These are phyloP conservation scores for Fusarium coicis DNA, from an alignment of 2,329 filamentous ascomycete species.

Conservation along the genomic window DNA sequence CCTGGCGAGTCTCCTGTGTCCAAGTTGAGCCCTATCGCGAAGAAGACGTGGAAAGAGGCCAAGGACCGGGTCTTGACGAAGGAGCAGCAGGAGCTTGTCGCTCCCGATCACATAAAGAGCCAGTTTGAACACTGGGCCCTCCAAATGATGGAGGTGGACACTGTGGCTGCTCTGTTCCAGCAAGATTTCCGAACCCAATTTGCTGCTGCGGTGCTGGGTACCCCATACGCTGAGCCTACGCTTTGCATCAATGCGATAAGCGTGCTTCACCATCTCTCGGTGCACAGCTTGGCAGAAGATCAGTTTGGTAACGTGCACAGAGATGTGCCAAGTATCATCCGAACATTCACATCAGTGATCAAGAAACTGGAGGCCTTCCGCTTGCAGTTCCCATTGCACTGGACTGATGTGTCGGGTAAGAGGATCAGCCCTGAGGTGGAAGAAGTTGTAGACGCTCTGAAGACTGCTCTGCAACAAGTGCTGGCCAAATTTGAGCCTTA, in stretches of 20 bases:
- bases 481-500: constrained; percentile 80
- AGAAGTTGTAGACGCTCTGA: constrained; percentile 72
- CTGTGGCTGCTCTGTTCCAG: constrained; percentile 75
- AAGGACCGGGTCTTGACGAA: constrained; percentile 61
- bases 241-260: constrained; percentile 78
- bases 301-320: constrained; percentile 86
- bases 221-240: constrained; percentile 75
- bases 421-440: constrained; percentile 75
- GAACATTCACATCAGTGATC: constrained; percentile 76
- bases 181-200: constrained; percentile 74
- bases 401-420: constrained; percentile 77
- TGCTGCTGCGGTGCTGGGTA: constrained; percentile 75
- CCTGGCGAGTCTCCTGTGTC: constrained; percentile 61
- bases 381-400: constrained; percentile 70
- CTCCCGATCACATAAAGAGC: constrained; percentile 59
- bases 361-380: constrained; percentile 76
- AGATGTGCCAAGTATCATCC: constrained; percentile 79
- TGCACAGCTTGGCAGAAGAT: constrained; percentile 82
- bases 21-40: constrained; percentile 62
- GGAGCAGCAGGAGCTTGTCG: constrained; percentile 65
- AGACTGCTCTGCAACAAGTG: constrained; percentile 71
- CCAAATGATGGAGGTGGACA: constrained; percentile 58
- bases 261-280: constrained; percentile 74
- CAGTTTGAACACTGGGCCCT: constrained; percentile 61
- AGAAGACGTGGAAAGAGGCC: constrained; percentile 60